Percentiles rank a stretch among this genome's conserved stretches.
phyloP scores from a whole-genome alignment of 2,329 filamentous ascomycete species.

The Phoma herbarum region DNA sequence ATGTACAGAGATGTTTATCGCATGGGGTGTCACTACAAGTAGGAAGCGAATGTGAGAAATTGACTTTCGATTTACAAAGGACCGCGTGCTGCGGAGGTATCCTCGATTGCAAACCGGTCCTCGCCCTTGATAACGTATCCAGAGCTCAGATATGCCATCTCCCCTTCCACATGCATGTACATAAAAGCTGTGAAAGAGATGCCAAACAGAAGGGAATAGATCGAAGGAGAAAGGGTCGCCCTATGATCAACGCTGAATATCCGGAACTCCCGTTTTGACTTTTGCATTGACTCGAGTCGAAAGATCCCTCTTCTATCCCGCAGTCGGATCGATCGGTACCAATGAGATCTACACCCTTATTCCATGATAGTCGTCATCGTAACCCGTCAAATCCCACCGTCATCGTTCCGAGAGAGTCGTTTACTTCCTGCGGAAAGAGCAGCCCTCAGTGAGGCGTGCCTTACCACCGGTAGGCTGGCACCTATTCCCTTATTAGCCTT shows the following conservation, averaged over 20 bases:
- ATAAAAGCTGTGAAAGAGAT: slow-evolving; percentile 51
- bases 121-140: slow-evolving; percentile 50
- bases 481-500: slow-evolving; percentile 42
- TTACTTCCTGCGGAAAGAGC: slow-evolving; percentile 99
- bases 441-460: slow-evolving; percentile 98
- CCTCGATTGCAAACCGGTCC: slow-evolving; percentile 57
- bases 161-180: slow-evolving; percentile 55
- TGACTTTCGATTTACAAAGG: slow-evolving; percentile 53
- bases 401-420: slow-evolving; percentile 52
- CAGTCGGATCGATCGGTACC: slow-evolving; percentile 53
- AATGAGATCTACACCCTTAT: slow-evolving; percentile 52
- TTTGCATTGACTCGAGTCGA: slow-evolving; percentile 54
- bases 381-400: slow-evolving; percentile 47
- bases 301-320: slow-evolving; percentile 57
- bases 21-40: slow-evolving; percentile 3
- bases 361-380: slow-evolving; percentile 51
- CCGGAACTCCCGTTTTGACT: slow-evolving; percentile 56
- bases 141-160: slow-evolving; percentile 54
- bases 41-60: slow-evolving; percentile 43
- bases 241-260: slow-evolving; percentile 55
- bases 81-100: slow-evolving; percentile 56
- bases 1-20: neutral
- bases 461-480: slow-evolving; percentile 99
- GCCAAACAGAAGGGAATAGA: slow-evolving; percentile 51
- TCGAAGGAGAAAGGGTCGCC: slow-evolving; percentile 50